Conservation (phyloP, 441 rosid genomes). For the Sinapis alba region DNA sequence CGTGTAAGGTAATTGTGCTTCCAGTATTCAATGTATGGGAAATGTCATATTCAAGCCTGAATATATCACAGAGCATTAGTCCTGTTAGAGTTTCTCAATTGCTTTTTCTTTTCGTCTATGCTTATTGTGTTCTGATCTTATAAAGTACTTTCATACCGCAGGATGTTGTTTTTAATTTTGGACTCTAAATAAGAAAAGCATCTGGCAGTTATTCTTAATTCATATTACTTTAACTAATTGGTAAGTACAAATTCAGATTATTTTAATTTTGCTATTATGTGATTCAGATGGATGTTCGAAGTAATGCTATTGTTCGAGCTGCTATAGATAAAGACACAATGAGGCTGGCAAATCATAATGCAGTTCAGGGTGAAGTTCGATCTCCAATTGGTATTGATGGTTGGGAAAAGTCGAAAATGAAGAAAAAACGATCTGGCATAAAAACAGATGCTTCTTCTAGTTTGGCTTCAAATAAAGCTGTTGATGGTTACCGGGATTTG, state of each 20-base stretch:
- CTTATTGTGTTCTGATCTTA: neutral
- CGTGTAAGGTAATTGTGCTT: slow-evolving; percentile 15
- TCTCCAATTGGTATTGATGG: slow-evolving; percentile 82
- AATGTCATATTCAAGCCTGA: neutral
- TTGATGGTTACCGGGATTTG: slow-evolving; percentile 72
- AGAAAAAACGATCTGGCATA: slow-evolving; percentile 96
- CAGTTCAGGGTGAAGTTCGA: slow-evolving; percentile 74
- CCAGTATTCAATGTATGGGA: neutral
- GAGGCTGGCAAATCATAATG: slow-evolving; percentile 61
- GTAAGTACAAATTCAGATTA: slow-evolving; percentile 3
- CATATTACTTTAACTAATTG: neutral
- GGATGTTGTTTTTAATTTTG: neutral
- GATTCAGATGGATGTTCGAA: slow-evolving; percentile 73
- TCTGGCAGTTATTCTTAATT: neutral
- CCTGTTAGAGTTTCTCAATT: slow-evolving; percentile 10
- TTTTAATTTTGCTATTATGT: slow-evolving; percentile 38
- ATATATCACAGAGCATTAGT: neutral
- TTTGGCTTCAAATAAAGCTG: slow-evolving; percentile 56
- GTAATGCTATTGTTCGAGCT: slow-evolving; percentile 66
- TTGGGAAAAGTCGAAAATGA: slow-evolving; percentile 97
- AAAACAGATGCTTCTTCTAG: slow-evolving; percentile 77
- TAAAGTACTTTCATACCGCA: neutral
- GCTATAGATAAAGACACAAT: slow-evolving; percentile 71
- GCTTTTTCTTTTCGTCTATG: neutral
- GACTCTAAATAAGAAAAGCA: slow-evolving; percentile 2